Conservation (phyloP, 257 asterid species). For the Parsonsia alboflavescens region DNA sequence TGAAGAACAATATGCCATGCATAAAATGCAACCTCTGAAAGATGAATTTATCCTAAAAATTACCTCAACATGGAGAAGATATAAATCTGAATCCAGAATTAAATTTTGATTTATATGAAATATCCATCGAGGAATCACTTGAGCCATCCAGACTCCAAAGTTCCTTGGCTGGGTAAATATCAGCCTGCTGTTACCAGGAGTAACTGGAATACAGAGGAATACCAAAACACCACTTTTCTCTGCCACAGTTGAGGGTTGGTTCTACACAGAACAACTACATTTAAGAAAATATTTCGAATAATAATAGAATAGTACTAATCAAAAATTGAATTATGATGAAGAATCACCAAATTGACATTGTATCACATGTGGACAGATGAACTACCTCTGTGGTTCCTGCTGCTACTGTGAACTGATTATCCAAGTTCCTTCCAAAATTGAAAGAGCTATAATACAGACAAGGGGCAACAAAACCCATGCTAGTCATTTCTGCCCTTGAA, state of each 20-base stretch:
- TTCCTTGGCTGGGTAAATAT: slow-evolving; percentile 67
- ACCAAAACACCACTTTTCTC: slow-evolving; percentile 37
- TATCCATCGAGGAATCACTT: slow-evolving; percentile 64
- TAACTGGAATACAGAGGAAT: slow-evolving; percentile 72
- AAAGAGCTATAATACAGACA: slow-evolving; percentile 50
- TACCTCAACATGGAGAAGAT: slow-evolving; percentile 87
- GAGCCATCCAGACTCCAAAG: slow-evolving; percentile 61
- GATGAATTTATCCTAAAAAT: slow-evolving; percentile 3
- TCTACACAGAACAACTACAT: slow-evolving; percentile 31
- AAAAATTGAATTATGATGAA: neutral
- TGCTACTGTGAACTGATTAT: slow-evolving; percentile 30
- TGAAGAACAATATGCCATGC: too few relatives aligned
- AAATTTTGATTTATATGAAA: slow-evolving; percentile 71
- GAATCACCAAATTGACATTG: neutral
- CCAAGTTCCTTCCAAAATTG: slow-evolving; percentile 35
- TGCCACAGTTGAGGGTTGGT: slow-evolving; percentile 22
- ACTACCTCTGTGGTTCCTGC: slow-evolving; percentile 39
- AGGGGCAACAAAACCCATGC: slow-evolving; percentile 51
- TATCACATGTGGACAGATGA: neutral
- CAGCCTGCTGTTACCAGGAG: slow-evolving; percentile 84
- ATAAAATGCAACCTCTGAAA: neutral
- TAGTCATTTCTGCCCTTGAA: slow-evolving; percentile 35
- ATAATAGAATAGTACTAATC: neutral
- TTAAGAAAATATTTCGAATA: neutral
- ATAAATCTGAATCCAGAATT: slow-evolving; percentile 74